Evolutionary conservation across 805 yeast species (phyloP).

Genomic region (Zygoascus bituminiphila): DNA sequence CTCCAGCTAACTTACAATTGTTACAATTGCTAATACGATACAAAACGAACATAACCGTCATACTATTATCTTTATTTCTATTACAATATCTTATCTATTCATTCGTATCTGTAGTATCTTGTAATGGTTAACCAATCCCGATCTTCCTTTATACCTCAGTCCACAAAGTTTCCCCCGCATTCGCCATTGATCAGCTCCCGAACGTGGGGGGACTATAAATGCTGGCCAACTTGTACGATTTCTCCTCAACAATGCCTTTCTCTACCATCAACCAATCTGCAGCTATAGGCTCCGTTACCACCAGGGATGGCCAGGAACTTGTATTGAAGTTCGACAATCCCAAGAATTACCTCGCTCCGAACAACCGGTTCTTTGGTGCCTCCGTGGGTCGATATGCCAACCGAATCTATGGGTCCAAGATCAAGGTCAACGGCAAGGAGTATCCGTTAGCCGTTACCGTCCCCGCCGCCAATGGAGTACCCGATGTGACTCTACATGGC

Average conservation of each 20-base stretch:
- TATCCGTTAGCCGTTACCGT: constrained; percentile 28
- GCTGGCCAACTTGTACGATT: neutral
- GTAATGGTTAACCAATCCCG: no score
- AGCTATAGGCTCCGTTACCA: constrained; percentile 18
- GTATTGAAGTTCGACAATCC: constrained; percentile 16
- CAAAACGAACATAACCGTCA: no score
- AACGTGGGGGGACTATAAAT: neutral
- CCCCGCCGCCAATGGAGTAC: constrained; percentile 33
- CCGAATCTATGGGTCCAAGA: constrained; percentile 41
- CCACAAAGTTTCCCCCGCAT: no score
- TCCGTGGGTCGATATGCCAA: constrained; percentile 61
- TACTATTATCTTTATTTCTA: no score
- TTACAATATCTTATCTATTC: no score
- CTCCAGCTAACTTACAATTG: no score
- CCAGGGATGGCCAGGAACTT: constrained; percentile 19
- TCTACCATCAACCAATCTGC: constrained; percentile 15
- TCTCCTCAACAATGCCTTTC: neutral
- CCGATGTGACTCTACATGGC: constrained; percentile 44
- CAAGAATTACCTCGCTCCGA: constrained; percentile 21
- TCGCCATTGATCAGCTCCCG: no score
- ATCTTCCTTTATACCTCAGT: no score
- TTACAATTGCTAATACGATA: no score
- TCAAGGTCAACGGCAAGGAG: constrained; percentile 34
- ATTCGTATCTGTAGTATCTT: no score
- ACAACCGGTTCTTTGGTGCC: constrained; percentile 52